Evolutionary conservation across 352 stramenopile genomes (phyloP).

Genomic region (Phytophthora kernoviae): DNA sequence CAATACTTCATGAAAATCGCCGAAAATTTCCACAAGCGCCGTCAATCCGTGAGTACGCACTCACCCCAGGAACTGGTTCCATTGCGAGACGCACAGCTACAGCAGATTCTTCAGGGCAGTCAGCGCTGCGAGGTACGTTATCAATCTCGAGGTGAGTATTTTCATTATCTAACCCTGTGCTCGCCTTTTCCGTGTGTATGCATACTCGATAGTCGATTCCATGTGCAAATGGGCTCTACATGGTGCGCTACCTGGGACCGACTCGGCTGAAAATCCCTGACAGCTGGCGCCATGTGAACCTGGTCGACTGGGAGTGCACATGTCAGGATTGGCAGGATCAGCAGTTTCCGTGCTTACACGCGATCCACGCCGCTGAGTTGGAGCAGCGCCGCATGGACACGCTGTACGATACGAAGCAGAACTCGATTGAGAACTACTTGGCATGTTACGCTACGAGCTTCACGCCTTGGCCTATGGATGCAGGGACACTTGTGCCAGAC

Average conservation of each 20-base stretch:
- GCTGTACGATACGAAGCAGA: conserved; percentile 68
- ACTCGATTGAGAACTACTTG: conserved; percentile 72
- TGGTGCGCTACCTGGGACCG: conserved; percentile 74
- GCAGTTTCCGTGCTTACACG: conserved; percentile 77
- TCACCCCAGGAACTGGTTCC: conserved; percentile 68
- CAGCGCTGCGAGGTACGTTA: conserved; percentile 76
- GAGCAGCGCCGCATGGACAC: conserved; percentile 75
- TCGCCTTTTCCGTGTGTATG: conserved; percentile 8
- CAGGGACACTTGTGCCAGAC: conserved; percentile 45
- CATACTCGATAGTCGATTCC: conserved; percentile 61
- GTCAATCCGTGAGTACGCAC: conserved; percentile 56
- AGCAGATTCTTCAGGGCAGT: conserved; percentile 73
- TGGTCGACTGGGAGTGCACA: conserved; percentile 77
- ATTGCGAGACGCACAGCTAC: conserved; percentile 61
- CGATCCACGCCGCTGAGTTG: conserved; percentile 73
- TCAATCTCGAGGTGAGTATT: neutral
- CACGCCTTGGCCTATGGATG: conserved; percentile 68
- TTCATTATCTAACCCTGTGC: neutral
- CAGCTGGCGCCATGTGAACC: conserved; percentile 78
- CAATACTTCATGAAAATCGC: conserved; percentile 78
- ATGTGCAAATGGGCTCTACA: conserved; percentile 79
- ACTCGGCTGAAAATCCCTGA: conserved; percentile 61
- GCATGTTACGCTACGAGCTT: conserved; percentile 66
- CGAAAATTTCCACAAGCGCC: conserved; percentile 71
- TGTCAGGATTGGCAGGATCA: conserved; percentile 85